Base-by-base conservation (phyloP, 2,329 filamentous ascomycete species). In the Penicillium sp. region DNA sequence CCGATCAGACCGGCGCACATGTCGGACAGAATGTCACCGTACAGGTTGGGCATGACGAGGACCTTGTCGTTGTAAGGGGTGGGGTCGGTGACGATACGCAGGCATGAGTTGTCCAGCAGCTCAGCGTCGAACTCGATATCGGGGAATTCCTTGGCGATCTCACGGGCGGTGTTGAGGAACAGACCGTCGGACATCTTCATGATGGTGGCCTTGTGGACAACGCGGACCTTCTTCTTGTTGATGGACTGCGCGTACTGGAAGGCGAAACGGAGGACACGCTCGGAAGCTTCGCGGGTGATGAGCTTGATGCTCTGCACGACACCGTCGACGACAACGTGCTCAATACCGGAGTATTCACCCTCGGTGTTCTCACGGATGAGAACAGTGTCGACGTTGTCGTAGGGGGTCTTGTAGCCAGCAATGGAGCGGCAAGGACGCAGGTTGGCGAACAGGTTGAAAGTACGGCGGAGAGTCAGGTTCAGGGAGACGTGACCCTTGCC, bases 171-270 rank as follows among this genome's bases (percentile, higher is more conserved):
- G 77, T 84, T 89, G 67, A 99, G 85, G 87, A 99, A 99, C 60
- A 99, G 90, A 80, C 94, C 94, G 77, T 99, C 94, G 74, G 89
- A 93, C 90, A 97, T 96, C 87, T 99, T 99, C 94, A 99, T 99
- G 82, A 99, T 99, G 73, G 94, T 97, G 76, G 94, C 94, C 86
- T 99, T 99, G 89, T 99, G 94, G 62, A 97, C 92, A 57, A 91
- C 93, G 72, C 92, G 91, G 71, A 97, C 93, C 89, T 97, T 97
- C 75, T 86, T 92, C 82, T 90, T 90, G 79, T 92, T 91, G 72
- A 97, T 89, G 68, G 90, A 86, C 77, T 94, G 84, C 67, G 94
- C 94, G 76, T 99, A 91, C 81, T 99, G 93, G 87, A 99, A 99
- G 69, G 95, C 94, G 77, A 91, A 99, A 73, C 92, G 88, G 65